A percentile compares a stretch with the other conserved stretches of the same genome.
Conservation (phyloP, 257 asterid species). For the Ocimum tenuiflorum region DNA sequence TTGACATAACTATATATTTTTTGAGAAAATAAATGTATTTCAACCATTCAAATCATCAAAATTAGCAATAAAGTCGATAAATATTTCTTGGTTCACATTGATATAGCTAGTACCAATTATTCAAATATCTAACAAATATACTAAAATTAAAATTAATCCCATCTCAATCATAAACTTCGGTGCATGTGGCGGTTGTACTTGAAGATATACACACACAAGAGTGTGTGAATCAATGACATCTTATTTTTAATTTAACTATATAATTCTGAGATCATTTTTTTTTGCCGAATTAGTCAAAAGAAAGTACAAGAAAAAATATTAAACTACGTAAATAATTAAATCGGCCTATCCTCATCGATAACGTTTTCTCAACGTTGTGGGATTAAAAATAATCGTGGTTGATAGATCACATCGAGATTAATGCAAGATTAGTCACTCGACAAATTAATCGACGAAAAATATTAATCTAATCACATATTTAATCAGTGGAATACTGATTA, state of each 20-base stretch:
- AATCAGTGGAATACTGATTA: no score
- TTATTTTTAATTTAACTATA: not conserved
- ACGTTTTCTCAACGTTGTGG: not conserved
- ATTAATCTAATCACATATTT: not conserved
- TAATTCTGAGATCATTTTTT: not conserved
- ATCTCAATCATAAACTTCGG: not conserved
- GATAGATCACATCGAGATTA: constrained; percentile 9
- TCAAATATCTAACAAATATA: not conserved
- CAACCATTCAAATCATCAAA: no score
- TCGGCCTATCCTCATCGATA: not conserved
- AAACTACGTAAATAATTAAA: not conserved
- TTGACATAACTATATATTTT: no score
- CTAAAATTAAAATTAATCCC: not conserved
- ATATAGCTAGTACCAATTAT: no score
- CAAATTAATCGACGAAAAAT: not conserved
- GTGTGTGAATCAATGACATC: not conserved
- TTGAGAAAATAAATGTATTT: no score
- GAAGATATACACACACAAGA: not conserved
- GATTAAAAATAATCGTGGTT: not conserved
- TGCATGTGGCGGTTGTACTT: not conserved
- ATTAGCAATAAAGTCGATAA: no score
- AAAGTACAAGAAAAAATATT: not conserved
- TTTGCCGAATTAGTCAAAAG: not conserved
- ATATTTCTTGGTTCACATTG: no score
- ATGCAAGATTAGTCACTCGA: not conserved